Base-by-base conservation (phyloP, 2,329 filamentous ascomycete genomes). In the Rasamsonia emersonii region DNA sequence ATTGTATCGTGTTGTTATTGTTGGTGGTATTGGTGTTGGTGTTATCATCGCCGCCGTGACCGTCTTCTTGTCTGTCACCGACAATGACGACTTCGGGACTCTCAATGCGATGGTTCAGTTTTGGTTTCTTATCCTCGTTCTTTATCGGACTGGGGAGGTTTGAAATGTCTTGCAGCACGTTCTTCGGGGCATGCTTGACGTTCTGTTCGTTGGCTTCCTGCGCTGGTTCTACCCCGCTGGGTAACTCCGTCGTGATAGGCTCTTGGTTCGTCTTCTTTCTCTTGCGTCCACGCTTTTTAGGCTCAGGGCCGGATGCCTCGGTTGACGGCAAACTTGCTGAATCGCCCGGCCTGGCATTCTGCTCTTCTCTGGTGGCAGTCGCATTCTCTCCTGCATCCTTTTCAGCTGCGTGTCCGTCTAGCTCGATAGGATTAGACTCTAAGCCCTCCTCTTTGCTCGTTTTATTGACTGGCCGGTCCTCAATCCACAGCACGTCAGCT, bases 231-330 rank as follows among this genome's bases (percentile, higher is more conserved):
- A 4, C 19, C 19, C 24, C 10, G 17, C 3, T 14, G 17, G 41
- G 27, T 26, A 13, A n/a, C 24, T 39, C 37, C 15, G 32, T 18
- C 24, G 34, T 18, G 13, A 30, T 21, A n/a, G 9, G 33, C n/a
- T 58, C 56, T 1, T 37, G 14, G 3, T 26, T 15, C 7, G 49
- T 47, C 37, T 51, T 53, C 45, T 61, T 63, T 18, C 56, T 54
- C 34, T 64, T 64, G 33, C 59, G 55, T 11, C 59, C 56, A 30
- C 61, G 61, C 45, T 62, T 67, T 45, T 62, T 65, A 11, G 58
- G 51, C 3, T 47, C 43, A 7, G 48, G 25, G 9, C 30, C 25
- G 8, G 30, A 11, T 17, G 35, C 13, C 3, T 33, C 26, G 20
- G 14, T 15, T 16, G 10, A 8, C n/a, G 8, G 15, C 11, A 7